phyloP scores from a whole-genome alignment of 2,329 filamentous ascomycete species.

The Apiospora saccharicola region DNA sequence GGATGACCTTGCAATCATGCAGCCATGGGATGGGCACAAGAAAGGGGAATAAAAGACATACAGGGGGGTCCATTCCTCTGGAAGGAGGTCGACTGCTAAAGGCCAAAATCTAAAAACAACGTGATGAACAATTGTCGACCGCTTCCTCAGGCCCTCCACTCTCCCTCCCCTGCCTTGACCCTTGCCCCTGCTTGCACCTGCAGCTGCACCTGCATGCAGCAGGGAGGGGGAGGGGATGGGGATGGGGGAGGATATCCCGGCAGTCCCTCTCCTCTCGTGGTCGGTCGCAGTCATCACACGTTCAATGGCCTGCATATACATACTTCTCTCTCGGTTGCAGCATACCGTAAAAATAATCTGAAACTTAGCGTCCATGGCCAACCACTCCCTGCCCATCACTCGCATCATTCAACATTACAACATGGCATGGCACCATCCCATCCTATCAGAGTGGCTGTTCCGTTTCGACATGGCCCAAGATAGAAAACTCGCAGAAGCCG shows the following conservation, averaged over 20 bases:
- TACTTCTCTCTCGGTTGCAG: not conserved
- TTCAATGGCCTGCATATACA: not conserved
- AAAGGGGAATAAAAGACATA: not conserved
- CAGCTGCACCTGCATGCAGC: not conserved
- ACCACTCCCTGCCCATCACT: not conserved
- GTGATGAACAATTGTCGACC: not conserved
- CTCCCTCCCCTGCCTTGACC: not conserved
- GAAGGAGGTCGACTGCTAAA: not conserved
- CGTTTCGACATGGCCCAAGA: conserved; percentile 15
- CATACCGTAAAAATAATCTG: conserved; percentile 19
- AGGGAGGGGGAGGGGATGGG: too few species aligned
- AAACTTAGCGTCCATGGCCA: conserved; percentile 2
- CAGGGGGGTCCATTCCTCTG: not conserved
- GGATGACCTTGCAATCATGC: not conserved
- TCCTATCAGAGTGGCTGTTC: conserved; percentile 15
- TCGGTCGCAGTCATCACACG: not conserved
- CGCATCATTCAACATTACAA: not conserved
- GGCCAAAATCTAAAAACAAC: not conserved
- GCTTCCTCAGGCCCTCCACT: not conserved
- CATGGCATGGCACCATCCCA: not conserved
- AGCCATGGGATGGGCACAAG: too few species aligned
- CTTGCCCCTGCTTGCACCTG: not conserved
- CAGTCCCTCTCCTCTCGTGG: not conserved
- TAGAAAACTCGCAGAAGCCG: conserved; percentile 7
- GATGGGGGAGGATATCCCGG: not conserved